These are phyloP conservation scores for Colletotrichum shisoi DNA, from an alignment of 2,329 filamentous ascomycete species.

Conservation along the genomic window DNA sequence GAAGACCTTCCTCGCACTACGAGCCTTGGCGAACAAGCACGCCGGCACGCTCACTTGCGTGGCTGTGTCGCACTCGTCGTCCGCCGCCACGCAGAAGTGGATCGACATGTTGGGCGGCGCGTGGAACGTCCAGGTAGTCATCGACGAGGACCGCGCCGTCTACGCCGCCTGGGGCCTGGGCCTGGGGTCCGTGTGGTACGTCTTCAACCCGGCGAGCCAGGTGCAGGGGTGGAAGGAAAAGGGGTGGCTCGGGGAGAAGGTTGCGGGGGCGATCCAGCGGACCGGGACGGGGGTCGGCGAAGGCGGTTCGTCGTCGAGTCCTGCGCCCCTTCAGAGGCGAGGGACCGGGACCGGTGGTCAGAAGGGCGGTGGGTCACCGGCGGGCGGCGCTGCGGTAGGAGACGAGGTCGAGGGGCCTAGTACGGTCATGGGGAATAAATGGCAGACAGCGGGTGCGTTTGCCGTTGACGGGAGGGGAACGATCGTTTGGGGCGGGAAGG, in stretches of 20 bases:
- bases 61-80: slow-evolving; percentile 67
- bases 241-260: slow-evolving; percentile 62
- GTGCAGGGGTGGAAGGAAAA: slow-evolving; percentile 63
- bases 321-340: slow-evolving; percentile 29
- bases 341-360: slow-evolving; percentile 15
- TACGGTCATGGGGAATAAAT: slow-evolving; percentile 63
- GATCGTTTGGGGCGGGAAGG: slow-evolving; percentile 61
- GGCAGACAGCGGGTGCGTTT: slow-evolving; percentile 63
- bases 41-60: slow-evolving; percentile 61
- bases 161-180: slow-evolving; percentile 69
- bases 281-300: slow-evolving; percentile 21
- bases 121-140: slow-evolving; percentile 63
- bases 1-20: slow-evolving; percentile 65
- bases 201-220: slow-evolving; percentile 63
- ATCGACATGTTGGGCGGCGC: slow-evolving; percentile 64
- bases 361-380: slow-evolving; percentile 23
- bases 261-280: slow-evolving; percentile 56
- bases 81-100: slow-evolving; percentile 64
- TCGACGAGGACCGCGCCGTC: slow-evolving; percentile 64
- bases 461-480: slow-evolving; percentile 59
- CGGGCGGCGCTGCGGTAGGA: slow-evolving; percentile 41
- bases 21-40: slow-evolving; percentile 62
- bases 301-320: slow-evolving; percentile 8
- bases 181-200: slow-evolving; percentile 58
- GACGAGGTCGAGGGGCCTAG: slow-evolving; percentile 50